Conservation (phyloP, 768 basidiomycete species). For the Sistotremastrum niveocremeum region DNA sequence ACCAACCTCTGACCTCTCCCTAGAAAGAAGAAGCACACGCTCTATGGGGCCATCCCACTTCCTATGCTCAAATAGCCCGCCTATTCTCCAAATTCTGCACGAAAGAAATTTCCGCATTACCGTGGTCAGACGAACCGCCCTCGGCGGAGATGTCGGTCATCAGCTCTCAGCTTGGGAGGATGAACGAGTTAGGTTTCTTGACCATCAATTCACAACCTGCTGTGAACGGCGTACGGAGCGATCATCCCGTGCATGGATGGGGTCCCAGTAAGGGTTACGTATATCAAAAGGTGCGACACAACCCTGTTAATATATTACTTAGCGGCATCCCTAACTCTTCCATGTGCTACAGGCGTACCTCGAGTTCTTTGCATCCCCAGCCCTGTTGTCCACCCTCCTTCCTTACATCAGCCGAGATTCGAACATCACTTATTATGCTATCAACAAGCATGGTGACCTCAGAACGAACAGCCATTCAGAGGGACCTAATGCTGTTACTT, state of each 20-base stretch:
- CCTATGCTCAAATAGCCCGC: slow-evolving; percentile 45
- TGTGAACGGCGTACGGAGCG: slow-evolving; percentile 77
- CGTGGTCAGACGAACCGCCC: slow-evolving; percentile 90
- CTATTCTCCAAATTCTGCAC: slow-evolving; percentile 82
- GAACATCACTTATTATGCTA: slow-evolving; percentile 91
- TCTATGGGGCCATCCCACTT: slow-evolving; percentile 76
- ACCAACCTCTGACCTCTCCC: slow-evolving; percentile 4
- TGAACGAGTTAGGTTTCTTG: slow-evolving; percentile 87
- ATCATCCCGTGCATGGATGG: slow-evolving; percentile 84
- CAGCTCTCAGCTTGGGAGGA: slow-evolving; percentile 57
- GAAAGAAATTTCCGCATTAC: slow-evolving; percentile 60
- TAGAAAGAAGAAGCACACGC: slow-evolving; percentile 79
- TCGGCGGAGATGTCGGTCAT: slow-evolving; percentile 77
- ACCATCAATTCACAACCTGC: slow-evolving; percentile 98
- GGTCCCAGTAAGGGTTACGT: slow-evolving; percentile 89
- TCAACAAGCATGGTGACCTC: slow-evolving; percentile 90
- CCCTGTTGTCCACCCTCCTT: slow-evolving; percentile 57
- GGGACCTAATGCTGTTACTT: slow-evolving; percentile 96
- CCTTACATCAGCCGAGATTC: slow-evolving; percentile 75
- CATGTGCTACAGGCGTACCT: slow-evolving; percentile 61
- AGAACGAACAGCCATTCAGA: slow-evolving; percentile 91
- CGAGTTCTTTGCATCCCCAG: slow-evolving; percentile 83
- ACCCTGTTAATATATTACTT: neutral
- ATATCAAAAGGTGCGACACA: slow-evolving; percentile 69
- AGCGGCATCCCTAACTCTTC: slow-evolving; percentile 1